Base-by-base conservation (phyloP, 345 rosid genomes). In the Eucalyptus fibrosa region DNA sequence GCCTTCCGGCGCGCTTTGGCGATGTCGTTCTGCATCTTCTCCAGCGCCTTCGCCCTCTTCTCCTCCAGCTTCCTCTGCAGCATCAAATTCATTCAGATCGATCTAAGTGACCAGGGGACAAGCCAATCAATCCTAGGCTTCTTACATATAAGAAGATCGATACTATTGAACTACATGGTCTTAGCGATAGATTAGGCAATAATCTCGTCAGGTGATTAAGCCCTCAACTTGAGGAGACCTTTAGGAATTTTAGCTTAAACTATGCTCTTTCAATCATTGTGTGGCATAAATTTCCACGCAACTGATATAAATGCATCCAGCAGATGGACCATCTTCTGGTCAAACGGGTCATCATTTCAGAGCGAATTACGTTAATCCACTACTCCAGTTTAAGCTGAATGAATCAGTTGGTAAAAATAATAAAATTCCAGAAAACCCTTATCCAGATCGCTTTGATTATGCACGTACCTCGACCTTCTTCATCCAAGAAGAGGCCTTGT, bases 31-130 rank as follows among this genome's bases (percentile, higher is more conserved):
- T 98, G 97, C 94, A 97, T 98, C 94, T 98, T 98, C 93, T 97
- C 99, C 23, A 92, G 42, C 7, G 99, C 99, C 89, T 90, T 95
- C 8, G 95, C 98, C 69, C 97, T 95, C 88, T 95, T 98, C 93
- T 98, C 99, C 90, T 98, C 99, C 83, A 98, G 91, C 88, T 96
- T 98, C 95, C 99, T 98, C 99, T 98, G 86, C 85, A 40, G 30
- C 3, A 77, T 77, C 28, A 12, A 40, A 77, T 40, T 77, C 47
- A 77, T 40, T 40, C 5, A 77, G 3, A 77, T 18, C 45, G 44
- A 34, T 34, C 24, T 9, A 19, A 18, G 82, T 19, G 44, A 37
- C 23, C 83, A 37, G 28, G 4, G 9, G 23, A 37, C 83, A 37
- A 77, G 28, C 45, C 83, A 72, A 72, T 51, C 56, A 32, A 16